These are phyloP conservation scores for Geotrichum candidum DNA, from an alignment of 1,139 yeast genomes.

Conservation along the genomic window DNA sequence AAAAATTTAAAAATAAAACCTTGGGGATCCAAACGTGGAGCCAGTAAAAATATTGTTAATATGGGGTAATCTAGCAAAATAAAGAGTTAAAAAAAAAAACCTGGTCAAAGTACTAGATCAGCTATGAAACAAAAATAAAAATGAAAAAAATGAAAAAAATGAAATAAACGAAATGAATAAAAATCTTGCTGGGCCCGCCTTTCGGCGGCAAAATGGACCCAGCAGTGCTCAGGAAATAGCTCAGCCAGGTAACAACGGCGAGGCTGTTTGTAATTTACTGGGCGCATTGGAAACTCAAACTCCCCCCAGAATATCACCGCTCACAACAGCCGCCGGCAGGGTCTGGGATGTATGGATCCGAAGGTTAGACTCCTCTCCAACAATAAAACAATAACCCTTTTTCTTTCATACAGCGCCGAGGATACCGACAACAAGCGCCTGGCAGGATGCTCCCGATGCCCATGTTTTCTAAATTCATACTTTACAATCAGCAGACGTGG, in stretches of 20 bases:
- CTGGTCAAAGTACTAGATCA: neutral
- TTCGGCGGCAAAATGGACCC: too few species aligned
- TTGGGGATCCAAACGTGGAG: neutral
- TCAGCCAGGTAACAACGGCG: neutral
- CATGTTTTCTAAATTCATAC: neutral
- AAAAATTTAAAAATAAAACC: neutral
- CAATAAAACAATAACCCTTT: too few species aligned
- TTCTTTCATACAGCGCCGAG: neutral
- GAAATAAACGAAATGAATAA: neutral
- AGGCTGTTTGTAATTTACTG: neutral
- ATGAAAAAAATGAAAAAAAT: neutral
- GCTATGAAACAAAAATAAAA: neutral
- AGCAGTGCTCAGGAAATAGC: neutral
- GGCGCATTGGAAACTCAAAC: neutral
- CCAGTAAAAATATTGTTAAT: neutral
- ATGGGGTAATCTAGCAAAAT: neutral
- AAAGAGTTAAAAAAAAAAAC: neutral
- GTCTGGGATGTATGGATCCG: neutral
- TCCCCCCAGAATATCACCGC: neutral
- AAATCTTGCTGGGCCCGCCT: neutral
- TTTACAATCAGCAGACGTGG: too few species aligned
- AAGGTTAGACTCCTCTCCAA: slow-evolving; percentile 6
- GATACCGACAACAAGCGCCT: neutral
- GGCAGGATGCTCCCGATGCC: neutral
- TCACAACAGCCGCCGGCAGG: neutral